Evolutionary conservation across 306 rosid species (phyloP), one percentile per base, ranked within the genome.

Genomic region (Sesbania bispinosa): DNA sequence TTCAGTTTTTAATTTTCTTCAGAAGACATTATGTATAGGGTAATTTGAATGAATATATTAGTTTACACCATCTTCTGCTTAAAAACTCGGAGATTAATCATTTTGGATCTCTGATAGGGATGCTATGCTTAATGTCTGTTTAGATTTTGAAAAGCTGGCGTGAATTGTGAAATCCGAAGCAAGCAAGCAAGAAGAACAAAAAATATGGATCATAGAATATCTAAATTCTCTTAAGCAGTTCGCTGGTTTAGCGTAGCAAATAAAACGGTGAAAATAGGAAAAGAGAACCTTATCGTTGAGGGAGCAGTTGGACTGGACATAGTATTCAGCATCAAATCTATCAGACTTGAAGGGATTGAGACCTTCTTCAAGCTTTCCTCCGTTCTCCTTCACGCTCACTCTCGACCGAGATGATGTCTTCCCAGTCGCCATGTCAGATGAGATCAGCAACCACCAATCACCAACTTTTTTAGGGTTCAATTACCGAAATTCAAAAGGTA

Each of bases 311-410:
- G 93, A 79, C 82, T 88, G 96, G 0, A 95, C 88, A 57, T 83
- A 95, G 36, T 69, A 41, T 36, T 89, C 96, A 1, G 97, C 88
- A 10, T 95, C 99, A 55, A 95, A 95, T 78, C 85, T 79, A 11
- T 95, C 97, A 26, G 96, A 79, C 96, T 85, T 91, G 88, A 95
- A 95, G 19, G 85, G 78, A 83, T 62, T 85, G 67, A 95, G 86
- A 20, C 93, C 93, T 55, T 95, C 96, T 68, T 95, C 97, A 13
- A 92, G 89, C 85, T 88, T 89, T 1, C 71, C 67, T 64, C 92
- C 97, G 47, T 84, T 89, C 69, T 95, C 97, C 78, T 89, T 91
- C 5, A 58, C 82, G n/a, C n/a, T n/a, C n/a, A n/a, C 82, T 74
- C 95, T 82, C 4, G 96, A 81, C 79, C 99, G 91, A 20, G 92